Evolutionary conservation across 176 grass and related monocot genomes (phyloP).

Genomic region (Eragrostis curvula): DNA sequence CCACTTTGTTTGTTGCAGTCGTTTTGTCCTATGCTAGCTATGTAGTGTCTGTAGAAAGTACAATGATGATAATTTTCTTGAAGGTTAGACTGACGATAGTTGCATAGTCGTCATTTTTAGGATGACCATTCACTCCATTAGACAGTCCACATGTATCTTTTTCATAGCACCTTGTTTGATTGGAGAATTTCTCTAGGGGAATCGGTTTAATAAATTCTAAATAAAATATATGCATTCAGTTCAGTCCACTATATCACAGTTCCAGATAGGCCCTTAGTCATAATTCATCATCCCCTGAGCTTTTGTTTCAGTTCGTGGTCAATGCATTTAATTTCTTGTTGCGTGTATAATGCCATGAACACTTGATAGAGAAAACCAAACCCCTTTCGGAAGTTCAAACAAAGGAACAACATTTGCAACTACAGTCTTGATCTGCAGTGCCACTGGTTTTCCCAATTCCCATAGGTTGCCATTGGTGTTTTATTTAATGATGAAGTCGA

Average conservation of each 20-base stretch:
- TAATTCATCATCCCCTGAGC: slow-evolving; percentile 2
- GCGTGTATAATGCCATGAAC: slow-evolving; percentile 6
- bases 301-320: slow-evolving; percentile 22
- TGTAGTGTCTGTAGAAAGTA: not conserved
- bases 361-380: slow-evolving; percentile 6
- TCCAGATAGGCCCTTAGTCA: not conserved
- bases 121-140: not conserved
- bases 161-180: not conserved
- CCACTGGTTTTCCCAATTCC: slow-evolving; percentile 6
- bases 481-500: slow-evolving; percentile 13
- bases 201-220: not conserved
- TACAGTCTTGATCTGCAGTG: not conserved
- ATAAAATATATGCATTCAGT: not conserved
- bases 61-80: no score
- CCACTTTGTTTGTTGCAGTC: not conserved
- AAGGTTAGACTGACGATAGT: not conserved
- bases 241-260: not conserved
- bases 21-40: slow-evolving; percentile 10
- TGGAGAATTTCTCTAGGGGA: not conserved
- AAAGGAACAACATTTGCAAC: not conserved
- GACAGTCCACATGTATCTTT: not conserved
- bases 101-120: not conserved
- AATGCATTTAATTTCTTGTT: slow-evolving; percentile 3
- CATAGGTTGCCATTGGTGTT: not conserved
- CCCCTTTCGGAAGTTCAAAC: not conserved